A percentile compares a stretch with the other conserved stretches of the same genome.
These are phyloP conservation scores for Saccharomyces jurei DNA, from an alignment of 805 yeast species.

Conservation along the genomic window DNA sequence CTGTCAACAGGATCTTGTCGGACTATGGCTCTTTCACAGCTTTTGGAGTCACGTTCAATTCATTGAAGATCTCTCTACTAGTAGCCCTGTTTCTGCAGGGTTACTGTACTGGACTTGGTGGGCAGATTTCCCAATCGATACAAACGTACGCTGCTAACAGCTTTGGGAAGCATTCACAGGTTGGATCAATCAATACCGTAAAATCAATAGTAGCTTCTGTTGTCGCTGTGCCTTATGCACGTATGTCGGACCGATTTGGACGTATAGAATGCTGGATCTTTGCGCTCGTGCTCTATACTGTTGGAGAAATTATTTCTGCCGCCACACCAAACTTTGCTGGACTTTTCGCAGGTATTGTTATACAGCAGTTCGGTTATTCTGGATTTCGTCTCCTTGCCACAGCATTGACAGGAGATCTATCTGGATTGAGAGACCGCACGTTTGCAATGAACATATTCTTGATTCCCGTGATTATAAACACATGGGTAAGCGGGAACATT, in stretches of 20 bases:
- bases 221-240: background rate
- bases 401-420: background rate
- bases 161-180: background rate
- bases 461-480: slow-evolving; percentile 50
- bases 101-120: slow-evolving; percentile 1
- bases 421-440: background rate
- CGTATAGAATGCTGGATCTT: background rate
- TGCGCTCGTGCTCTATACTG: background rate
- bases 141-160: background rate
- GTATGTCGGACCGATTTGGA: background rate
- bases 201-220: background rate
- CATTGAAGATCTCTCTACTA: background rate
- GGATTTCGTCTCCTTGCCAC: background rate
- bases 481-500: slow-evolving; percentile 55
- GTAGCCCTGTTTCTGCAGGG: slow-evolving; percentile 1
- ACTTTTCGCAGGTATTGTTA: background rate
- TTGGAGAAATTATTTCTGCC: background rate
- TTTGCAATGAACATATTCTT: slow-evolving; percentile 4
- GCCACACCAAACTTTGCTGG: background rate
- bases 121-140: background rate
- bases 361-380: background rate
- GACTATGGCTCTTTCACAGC: background rate
- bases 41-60: slow-evolving; percentile 2
- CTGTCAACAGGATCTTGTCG: background rate
- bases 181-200: background rate